These are phyloP conservation scores for Vaccinium vitisidaea DNA, from an alignment of 148 eudicot species.

Conservation along the genomic window DNA sequence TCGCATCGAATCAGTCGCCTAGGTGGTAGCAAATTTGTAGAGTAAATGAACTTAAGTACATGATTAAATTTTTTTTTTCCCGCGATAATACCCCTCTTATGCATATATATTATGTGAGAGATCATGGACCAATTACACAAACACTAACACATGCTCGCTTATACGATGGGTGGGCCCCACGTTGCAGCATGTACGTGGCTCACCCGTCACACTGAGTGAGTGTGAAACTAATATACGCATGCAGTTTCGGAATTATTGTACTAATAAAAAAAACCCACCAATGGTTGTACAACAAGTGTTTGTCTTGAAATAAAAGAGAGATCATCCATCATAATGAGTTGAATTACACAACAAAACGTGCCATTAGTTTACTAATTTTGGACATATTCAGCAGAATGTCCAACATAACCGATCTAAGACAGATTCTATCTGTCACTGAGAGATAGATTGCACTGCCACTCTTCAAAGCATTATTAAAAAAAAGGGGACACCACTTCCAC, in stretches of 20 bases:
- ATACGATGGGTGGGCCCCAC: too few relatives aligned
- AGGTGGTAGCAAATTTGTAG: not conserved
- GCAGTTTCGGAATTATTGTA: too few relatives aligned
- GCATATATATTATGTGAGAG: too few relatives aligned
- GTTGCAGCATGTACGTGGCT: too few relatives aligned
- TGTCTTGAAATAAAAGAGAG: not conserved
- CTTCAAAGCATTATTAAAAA: not conserved
- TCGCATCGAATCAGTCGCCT: not conserved
- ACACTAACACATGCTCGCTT: too few relatives aligned
- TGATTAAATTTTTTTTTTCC: too few relatives aligned
- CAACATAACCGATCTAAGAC: not conserved
- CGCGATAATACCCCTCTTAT: too few relatives aligned
- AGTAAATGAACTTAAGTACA: not conserved
- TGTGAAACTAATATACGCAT: too few relatives aligned
- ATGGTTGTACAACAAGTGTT: too few relatives aligned
- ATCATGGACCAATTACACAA: too few relatives aligned
- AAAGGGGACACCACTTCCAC: not conserved
- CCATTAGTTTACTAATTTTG: not conserved
- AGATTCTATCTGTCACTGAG: not conserved
- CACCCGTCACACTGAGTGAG: too few relatives aligned
- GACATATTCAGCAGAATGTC: not conserved
- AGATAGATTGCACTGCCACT: conserved; percentile 1
- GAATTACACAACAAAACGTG: not conserved
- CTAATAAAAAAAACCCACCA: too few relatives aligned
- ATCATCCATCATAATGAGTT: not conserved